phyloP scores from a whole-genome alignment of 345 rosid genomes.

The Lenwebbia sp. region DNA sequence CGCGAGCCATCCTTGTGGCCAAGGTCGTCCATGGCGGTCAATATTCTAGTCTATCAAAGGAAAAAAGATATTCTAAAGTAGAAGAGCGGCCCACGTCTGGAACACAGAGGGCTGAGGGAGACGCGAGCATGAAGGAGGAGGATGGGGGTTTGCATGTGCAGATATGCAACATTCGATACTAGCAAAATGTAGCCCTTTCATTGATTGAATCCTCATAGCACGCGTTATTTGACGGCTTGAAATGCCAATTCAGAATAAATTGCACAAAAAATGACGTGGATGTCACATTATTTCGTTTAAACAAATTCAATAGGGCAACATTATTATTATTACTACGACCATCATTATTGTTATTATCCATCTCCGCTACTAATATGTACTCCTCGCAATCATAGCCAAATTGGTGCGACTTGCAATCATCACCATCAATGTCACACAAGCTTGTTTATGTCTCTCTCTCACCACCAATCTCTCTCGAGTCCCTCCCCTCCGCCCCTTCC shows the following conservation, averaged over 20 bases:
- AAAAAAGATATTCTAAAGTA: too few species aligned
- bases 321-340: neutral
- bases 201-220: neutral
- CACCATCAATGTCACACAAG: neutral
- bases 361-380: neutral
- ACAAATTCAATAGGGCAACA: neutral
- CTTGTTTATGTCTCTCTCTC: neutral
- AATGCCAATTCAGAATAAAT: neutral
- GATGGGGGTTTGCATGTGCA: too few species aligned
- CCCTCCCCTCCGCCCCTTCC: too few species aligned
- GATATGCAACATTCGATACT: neutral
- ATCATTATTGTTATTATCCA: neutral
- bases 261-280: neutral
- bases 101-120: too few species aligned
- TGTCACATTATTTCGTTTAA: too few species aligned
- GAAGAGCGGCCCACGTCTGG: too few species aligned
- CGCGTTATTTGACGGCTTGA: neutral
- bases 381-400: neutral
- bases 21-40: too few species aligned
- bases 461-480: too few species aligned
- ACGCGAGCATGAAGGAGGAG: too few species aligned
- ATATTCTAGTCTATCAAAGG: too few species aligned
- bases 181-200: neutral
- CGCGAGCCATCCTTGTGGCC: too few species aligned
- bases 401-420: neutral